Evolutionary conservation across 2,329 filamentous ascomycete species (phyloP).

Genomic region (Sporothrix variecibatus): DNA sequence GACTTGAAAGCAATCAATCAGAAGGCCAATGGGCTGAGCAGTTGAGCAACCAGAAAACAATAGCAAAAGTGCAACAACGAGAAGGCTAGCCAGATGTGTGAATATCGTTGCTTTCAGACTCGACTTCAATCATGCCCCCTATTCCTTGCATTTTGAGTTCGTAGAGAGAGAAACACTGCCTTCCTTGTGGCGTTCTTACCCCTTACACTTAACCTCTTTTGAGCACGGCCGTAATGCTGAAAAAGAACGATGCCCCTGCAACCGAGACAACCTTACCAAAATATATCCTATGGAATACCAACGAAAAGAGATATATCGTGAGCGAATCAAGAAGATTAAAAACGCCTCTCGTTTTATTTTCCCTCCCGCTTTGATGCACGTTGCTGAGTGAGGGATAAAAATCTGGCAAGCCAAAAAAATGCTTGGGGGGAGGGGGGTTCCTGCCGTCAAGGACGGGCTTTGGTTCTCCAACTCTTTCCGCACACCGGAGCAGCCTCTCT

Average conservation of each 20-base stretch:
- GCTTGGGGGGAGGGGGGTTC: not conserved
- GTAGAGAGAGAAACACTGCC: not conserved
- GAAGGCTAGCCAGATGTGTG: not conserved
- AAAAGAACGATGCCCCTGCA: not conserved
- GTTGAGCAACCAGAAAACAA: not conserved
- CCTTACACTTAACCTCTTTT: not conserved
- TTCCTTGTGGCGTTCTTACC: not conserved
- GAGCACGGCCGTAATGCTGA: not conserved
- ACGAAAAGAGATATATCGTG: not conserved
- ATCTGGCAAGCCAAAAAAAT: not conserved
- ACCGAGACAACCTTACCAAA: too few species aligned
- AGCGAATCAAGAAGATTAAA: not conserved
- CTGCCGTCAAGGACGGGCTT: not conserved
- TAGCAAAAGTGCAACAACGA: not conserved
- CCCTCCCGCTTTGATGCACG: not conserved
- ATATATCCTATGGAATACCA: not conserved
- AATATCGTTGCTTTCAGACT: not conserved
- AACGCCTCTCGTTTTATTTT: not conserved
- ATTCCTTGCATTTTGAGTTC: not conserved
- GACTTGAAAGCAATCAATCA: not conserved
- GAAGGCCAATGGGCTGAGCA: not conserved
- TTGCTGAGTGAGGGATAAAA: slow-evolving; percentile 7
- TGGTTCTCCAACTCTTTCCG: not conserved
- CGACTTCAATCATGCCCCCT: not conserved
- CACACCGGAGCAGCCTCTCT: not conserved